phyloP scores from a whole-genome alignment of 257 asterid species.

The Plantago major region DNA sequence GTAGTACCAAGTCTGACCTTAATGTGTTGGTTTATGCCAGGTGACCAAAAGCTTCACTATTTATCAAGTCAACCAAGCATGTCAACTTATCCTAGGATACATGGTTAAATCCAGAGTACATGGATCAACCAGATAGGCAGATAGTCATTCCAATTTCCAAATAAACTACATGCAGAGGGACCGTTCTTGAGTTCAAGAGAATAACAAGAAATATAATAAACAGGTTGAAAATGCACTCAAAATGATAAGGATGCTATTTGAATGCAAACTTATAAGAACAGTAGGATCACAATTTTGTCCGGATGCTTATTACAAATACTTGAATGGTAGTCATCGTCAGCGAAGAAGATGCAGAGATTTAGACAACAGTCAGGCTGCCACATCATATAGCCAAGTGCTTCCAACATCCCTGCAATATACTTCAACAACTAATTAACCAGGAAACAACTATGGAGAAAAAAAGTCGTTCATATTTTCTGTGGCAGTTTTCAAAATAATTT shows the following conservation, averaged over 20 bases:
- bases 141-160: background rate
- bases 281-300: background rate
- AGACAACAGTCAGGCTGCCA: background rate
- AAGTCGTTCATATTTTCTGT: background rate
- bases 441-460: background rate
- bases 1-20: too few relatives aligned
- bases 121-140: background rate
- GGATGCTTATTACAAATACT: slow-evolving; percentile 10
- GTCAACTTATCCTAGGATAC: too few relatives aligned
- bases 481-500: background rate
- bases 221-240: background rate
- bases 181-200: background rate
- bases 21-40: too few relatives aligned
- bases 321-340: background rate
- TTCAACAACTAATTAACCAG: background rate
- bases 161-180: background rate
- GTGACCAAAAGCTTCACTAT: too few relatives aligned
- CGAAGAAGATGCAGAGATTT: background rate
- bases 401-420: background rate
- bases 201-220: background rate
- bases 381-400: background rate
- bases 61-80: too few relatives aligned
- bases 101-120: background rate
- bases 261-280: background rate
- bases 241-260: background rate